Evolutionary conservation across 2,329 filamentous ascomycete genomes (phyloP), one percentile per base, ranked within the genome.

Genomic region (Calonectria ilicicola): DNA sequence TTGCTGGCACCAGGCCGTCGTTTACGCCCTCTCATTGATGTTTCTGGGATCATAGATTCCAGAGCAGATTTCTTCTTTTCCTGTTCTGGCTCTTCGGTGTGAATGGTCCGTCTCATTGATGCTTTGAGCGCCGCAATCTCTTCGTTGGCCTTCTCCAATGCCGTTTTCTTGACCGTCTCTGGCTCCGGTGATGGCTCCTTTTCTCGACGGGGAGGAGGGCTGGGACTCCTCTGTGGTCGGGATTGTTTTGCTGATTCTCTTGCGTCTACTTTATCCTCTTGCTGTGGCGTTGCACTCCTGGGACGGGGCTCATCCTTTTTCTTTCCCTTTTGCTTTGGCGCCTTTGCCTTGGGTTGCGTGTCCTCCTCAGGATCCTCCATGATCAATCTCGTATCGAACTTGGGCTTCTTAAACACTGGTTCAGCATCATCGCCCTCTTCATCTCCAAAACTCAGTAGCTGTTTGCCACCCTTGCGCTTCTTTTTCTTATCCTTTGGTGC

Each of bases 91-190:
- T 76, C 86, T 44, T 82, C 87, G 0, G 83, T 80, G 65, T 89
- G 84, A 29, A 90, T 84, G 26, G 88, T 93, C 40, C 94, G 89
- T 80, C 92, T 93, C 93, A 97, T 95, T 0, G 93, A 95, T 10
- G 93, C 93, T 82, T 96, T 96, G 5, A 97, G 85, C 1, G 93
- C 93, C 5, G 93, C 93, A 67, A 96, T 95, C 79, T 97, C 93
- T 44, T 94, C 93, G 76, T 96, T 96, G 3, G 93, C 94, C 76
- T 87, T 87, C 74, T 95, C 92, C 12, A 96, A 84, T 0, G 88
- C 87, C 1, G 88, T 87, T 78, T 89, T 89, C 42, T 79, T 82
- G 44, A 79, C 79, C n/a, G 73, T 73, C 46, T 83, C 80, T 10
- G 80, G 79, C 65, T 80, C 79, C 17, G 78, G 75, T 21, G 78